phyloP scores from a whole-genome alignment of 495 filamentous ascomycete genomes.

The Corynascus novoguineensis region DNA sequence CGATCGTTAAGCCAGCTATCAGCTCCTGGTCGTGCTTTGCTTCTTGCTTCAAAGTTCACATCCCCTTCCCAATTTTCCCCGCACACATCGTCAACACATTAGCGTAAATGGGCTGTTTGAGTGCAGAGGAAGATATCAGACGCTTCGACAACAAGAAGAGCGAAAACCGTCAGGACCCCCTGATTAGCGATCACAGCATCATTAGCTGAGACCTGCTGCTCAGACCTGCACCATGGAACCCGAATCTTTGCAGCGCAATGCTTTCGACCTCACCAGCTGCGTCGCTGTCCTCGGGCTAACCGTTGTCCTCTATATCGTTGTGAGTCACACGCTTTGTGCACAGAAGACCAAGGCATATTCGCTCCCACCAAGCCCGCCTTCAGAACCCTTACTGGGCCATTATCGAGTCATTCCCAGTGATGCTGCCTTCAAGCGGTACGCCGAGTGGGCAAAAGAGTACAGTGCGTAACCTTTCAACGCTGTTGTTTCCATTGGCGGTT shows the following conservation, averaged over 20 bases:
- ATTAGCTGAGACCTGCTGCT: not conserved
- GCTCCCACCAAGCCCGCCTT: conserved; percentile 37
- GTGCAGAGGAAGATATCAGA: too few species aligned
- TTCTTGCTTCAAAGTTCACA: too few species aligned
- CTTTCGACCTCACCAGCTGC: not conserved
- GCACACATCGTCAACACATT: too few species aligned
- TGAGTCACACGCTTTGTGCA: not conserved
- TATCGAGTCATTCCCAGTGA: conserved; percentile 36
- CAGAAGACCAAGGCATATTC: conserved; percentile 6
- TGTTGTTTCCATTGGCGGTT: too few species aligned
- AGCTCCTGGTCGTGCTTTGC: too few species aligned
- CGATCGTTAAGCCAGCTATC: too few species aligned
- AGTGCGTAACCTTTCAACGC: conserved; percentile 24
- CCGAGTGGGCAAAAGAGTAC: conserved; percentile 37
- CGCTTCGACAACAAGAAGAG: too few species aligned
- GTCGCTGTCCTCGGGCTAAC: not conserved
- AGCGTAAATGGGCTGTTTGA: too few species aligned
- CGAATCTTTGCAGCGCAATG: too few species aligned
- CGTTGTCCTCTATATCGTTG: not conserved
- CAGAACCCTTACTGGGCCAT: conserved; percentile 39
- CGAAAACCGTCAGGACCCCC: too few species aligned
- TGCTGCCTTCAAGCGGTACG: conserved; percentile 38
- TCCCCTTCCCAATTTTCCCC: too few species aligned
- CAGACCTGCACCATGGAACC: not conserved
- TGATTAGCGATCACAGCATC: too few species aligned